These are phyloP conservation scores for Lentithecium fluviatile DNA, from an alignment of 495 filamentous ascomycete species.

Conservation along the genomic window DNA sequence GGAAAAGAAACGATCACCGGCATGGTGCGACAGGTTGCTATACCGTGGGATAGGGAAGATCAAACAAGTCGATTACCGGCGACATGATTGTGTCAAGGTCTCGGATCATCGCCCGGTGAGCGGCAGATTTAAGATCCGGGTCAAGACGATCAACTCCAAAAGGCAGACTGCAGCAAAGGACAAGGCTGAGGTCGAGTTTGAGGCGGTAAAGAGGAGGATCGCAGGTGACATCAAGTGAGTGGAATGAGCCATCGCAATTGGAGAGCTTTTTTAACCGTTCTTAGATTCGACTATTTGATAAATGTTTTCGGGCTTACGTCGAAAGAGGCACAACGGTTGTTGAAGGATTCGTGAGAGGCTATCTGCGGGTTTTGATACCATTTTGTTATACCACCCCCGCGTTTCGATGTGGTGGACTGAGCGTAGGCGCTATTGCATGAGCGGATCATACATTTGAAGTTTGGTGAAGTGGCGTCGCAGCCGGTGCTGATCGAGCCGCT, in stretches of 20 bases:
- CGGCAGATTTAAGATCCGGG: constrained; percentile 72
- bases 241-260: neutral
- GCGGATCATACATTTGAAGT: neutral
- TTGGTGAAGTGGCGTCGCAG: neutral
- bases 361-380: neutral
- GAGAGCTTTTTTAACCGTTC: constrained; percentile 2
- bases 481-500: neutral
- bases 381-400: neutral
- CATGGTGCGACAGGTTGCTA: constrained; percentile 93
- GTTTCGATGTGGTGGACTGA: neutral
- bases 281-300: constrained; percentile 41
- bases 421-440: too few species aligned
- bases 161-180: constrained; percentile 66
- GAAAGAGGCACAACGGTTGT: constrained; percentile 38
- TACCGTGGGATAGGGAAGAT: constrained; percentile 81
- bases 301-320: constrained; percentile 39
- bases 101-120: constrained; percentile 94
- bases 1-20: constrained; percentile 92
- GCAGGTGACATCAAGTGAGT: constrained; percentile 63
- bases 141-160: constrained; percentile 73
- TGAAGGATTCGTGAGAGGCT: constrained; percentile 17
- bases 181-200: constrained; percentile 67
- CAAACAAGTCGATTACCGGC: constrained; percentile 79
- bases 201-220: constrained; percentile 62
- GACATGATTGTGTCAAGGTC: constrained; percentile 77